Conservation (phyloP, 768 basidiomycete species). For the Phylloporus arenicola region DNA sequence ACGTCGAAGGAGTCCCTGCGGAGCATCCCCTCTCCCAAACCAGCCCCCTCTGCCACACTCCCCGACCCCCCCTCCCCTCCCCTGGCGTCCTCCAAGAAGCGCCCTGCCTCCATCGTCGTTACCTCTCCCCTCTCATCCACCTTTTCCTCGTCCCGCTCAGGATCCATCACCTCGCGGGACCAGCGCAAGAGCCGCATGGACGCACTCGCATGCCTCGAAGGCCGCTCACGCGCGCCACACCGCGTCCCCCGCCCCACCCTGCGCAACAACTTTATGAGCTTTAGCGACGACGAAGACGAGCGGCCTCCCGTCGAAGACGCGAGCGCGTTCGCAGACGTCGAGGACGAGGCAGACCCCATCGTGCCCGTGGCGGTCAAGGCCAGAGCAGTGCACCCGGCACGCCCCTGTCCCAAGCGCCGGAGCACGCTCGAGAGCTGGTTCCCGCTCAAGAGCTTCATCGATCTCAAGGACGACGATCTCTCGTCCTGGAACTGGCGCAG, state of each 20-base stretch:
- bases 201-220: constrained; percentile 63
- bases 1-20: constrained; percentile 41
- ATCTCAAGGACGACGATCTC: constrained; percentile 47
- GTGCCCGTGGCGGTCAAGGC: constrained; percentile 7
- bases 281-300: constrained; percentile 60
- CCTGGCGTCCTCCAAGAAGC: constrained; percentile 2
- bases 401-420: constrained; percentile 28
- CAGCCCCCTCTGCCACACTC: constrained; percentile 48
- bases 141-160: constrained; percentile 20
- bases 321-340: constrained; percentile 26
- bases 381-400: not conserved
- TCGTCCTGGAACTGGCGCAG: constrained; percentile 54
- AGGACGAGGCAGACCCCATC: constrained; percentile 29
- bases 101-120: constrained; percentile 17
- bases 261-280: constrained; percentile 57
- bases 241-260: constrained; percentile 15
- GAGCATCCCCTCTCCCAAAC: constrained; percentile 55
- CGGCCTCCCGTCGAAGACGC: constrained; percentile 23
- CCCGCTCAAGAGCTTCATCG: constrained; percentile 60
- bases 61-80: constrained; percentile 35
- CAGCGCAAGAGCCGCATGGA: constrained; percentile 48
- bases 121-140: constrained; percentile 1
- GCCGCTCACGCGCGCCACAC: constrained; percentile 32
- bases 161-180: constrained; percentile 42
- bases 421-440: constrained; percentile 49